These are phyloP conservation scores for Phytophthora cryptogea DNA, from an alignment of 352 stramenopile species.

Conservation along the genomic window DNA sequence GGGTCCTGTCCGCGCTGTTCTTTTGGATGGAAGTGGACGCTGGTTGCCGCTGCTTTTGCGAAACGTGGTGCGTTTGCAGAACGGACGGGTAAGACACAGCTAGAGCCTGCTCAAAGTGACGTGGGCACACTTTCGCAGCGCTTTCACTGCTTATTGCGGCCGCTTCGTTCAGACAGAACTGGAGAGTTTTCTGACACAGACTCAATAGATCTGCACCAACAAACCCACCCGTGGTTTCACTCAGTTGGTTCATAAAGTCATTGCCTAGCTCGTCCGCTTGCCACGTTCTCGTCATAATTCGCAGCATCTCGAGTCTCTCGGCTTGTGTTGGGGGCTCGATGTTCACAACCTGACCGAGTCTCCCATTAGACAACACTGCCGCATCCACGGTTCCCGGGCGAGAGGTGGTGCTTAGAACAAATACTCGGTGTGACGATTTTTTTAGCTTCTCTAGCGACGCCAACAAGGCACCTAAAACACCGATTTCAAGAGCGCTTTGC, in stretches of 20 bases:
- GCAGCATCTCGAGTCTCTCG: slow-evolving; percentile 92
- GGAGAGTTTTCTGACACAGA: slow-evolving; percentile 75
- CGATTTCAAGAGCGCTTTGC: slow-evolving; percentile 66
- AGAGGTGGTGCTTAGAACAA: slow-evolving; percentile 80
- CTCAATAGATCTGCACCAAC: slow-evolving; percentile 86
- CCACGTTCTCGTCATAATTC: slow-evolving; percentile 91
- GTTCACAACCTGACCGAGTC: slow-evolving; percentile 95
- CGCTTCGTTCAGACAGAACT: slow-evolving; percentile 61
- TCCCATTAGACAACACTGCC: slow-evolving; percentile 94
- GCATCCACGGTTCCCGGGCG: slow-evolving; percentile 87
- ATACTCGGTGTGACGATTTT: slow-evolving; percentile 43
- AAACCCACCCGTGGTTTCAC: slow-evolving; percentile 96
- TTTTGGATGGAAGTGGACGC: slow-evolving; percentile 37
- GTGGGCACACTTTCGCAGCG: slow-evolving; percentile 21
- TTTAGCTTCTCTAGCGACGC: slow-evolving; percentile 83
- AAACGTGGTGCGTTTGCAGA: slow-evolving; percentile 95
- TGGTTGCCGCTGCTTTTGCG: slow-evolving; percentile 56
- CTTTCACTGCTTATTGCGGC: neutral
- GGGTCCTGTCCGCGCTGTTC: slow-evolving; percentile 1
- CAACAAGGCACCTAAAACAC: slow-evolving; percentile 86
- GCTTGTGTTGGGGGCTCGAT: slow-evolving; percentile 94
- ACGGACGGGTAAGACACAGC: slow-evolving; percentile 93
- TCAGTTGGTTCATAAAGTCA: slow-evolving; percentile 90
- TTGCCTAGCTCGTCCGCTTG: slow-evolving; percentile 34
- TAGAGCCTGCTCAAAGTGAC: slow-evolving; percentile 89